Percentiles rank a stretch among this genome's conserved stretches.
phyloP scores from a whole-genome alignment of 495 filamentous ascomycete species.

The Penicillium odoratum region DNA sequence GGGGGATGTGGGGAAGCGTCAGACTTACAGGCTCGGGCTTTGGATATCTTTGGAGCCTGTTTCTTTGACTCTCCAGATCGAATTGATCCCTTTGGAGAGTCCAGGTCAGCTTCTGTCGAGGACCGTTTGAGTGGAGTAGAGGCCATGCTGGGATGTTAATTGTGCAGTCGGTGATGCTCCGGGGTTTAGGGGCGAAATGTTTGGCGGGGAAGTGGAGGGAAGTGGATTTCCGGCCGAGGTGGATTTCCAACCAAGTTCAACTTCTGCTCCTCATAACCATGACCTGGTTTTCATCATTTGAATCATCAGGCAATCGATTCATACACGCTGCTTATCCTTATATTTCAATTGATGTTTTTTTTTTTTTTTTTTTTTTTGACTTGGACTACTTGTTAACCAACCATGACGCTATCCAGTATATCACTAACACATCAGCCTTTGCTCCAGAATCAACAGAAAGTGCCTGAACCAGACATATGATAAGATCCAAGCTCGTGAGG shows the following conservation, averaged over 20 bases:
- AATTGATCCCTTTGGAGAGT: conserved; percentile 29
- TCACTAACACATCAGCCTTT: not conserved
- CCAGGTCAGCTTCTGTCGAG: conserved; percentile 41
- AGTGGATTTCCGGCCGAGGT: conserved; percentile 9
- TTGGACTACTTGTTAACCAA: not conserved
- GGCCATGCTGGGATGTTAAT: conserved; percentile 17
- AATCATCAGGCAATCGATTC: not conserved
- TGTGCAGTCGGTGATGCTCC: conserved; percentile 43
- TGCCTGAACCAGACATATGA: conserved; percentile 3
- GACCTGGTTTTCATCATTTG: not conserved
- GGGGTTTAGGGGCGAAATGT: conserved; percentile 25
- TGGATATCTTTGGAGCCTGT: conserved; percentile 41
- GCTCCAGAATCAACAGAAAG: not conserved
- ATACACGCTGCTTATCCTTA: not conserved
- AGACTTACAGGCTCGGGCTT: conserved; percentile 48
- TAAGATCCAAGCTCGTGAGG: not conserved
- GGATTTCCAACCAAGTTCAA: not conserved
- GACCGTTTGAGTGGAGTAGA: conserved; percentile 43
- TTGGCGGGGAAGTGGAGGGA: conserved; percentile 17
- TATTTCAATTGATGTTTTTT: not conserved
- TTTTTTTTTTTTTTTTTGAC: not conserved
- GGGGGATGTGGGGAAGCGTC: conserved; percentile 15
- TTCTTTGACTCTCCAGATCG: conserved; percentile 24
- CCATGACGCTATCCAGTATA: not conserved
- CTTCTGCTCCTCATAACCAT: not conserved